Conservation (phyloP, 2,329 filamentous ascomycete species). For the Calycina marina region DNA sequence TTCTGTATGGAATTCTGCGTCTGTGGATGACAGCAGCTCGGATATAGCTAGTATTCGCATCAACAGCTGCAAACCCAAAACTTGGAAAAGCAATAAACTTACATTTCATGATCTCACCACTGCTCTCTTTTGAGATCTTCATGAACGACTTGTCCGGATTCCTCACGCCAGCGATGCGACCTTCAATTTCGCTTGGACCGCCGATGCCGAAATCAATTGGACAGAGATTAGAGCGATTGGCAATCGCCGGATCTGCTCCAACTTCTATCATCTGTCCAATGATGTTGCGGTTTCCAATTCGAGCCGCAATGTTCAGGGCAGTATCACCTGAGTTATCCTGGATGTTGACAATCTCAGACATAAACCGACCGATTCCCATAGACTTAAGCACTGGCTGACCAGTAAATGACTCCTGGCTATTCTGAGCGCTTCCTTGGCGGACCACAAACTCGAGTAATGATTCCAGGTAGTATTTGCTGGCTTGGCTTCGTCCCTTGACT, state of each 20-base stretch:
- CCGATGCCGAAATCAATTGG: conserved; percentile 93
- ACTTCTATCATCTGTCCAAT: conserved; percentile 95
- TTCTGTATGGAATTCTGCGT: conserved; percentile 65
- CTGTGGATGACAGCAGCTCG: conserved; percentile 64
- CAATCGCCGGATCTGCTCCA: conserved; percentile 80
- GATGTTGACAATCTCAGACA: conserved; percentile 93
- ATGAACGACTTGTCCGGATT: conserved; percentile 30
- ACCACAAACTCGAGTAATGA: conserved; percentile 90
- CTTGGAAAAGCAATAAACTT: conserved; percentile 27
- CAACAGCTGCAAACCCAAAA: conserved; percentile 23
- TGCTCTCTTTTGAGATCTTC: conserved; percentile 53
- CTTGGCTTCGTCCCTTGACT: conserved; percentile 81
- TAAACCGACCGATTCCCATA: conserved; percentile 83
- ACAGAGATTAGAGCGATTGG: conserved; percentile 76
- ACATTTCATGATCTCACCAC: conserved; percentile 68
- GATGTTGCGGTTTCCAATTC: conserved; percentile 86
- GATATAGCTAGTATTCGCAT: conserved; percentile 63
- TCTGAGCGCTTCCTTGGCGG: conserved; percentile 57
- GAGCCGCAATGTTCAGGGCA: conserved; percentile 80
- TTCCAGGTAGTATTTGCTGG: conserved; percentile 92
- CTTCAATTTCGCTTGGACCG: conserved; percentile 35
- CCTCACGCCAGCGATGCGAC: conserved; percentile 29
- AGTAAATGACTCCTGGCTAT: conserved; percentile 29
- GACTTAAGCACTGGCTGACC: conserved; percentile 12
- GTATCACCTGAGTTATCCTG: conserved; percentile 92